A percentile compares a stretch with the other conserved stretches of the same genome.
Evolutionary conservation across 768 basidiomycete species (phyloP).

Genomic region (Kwoniella europaea): DNA sequence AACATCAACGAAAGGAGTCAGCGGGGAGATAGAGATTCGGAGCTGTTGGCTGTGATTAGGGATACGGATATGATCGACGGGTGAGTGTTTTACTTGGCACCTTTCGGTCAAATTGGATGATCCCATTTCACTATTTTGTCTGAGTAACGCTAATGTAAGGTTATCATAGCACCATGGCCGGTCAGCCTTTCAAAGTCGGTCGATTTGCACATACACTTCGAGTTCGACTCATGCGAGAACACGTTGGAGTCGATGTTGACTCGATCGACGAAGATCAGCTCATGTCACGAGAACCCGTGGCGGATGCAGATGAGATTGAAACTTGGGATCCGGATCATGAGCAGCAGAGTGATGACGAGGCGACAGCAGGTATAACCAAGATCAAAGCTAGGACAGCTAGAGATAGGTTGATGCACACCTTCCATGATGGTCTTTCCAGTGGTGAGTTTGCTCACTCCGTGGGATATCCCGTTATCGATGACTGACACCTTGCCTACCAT

Average conservation of each 20-base stretch:
- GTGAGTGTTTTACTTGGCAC: slow-evolving; percentile 60
- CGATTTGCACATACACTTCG: slow-evolving; percentile 94
- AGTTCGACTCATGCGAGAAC: slow-evolving; percentile 93
- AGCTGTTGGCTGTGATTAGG: slow-evolving; percentile 86
- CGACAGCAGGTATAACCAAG: slow-evolving; percentile 44
- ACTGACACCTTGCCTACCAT: not conserved
- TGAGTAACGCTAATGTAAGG: not conserved
- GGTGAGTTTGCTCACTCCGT: slow-evolving; percentile 41
- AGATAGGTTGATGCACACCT: slow-evolving; percentile 49
- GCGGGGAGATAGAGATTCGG: slow-evolving; percentile 94
- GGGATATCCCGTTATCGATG: not conserved
- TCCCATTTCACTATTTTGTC: not conserved
- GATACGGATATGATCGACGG: slow-evolving; percentile 97
- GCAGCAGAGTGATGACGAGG: slow-evolving; percentile 60
- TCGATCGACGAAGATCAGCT: slow-evolving; percentile 76
- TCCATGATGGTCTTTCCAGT: slow-evolving; percentile 42
- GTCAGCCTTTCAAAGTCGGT: slow-evolving; percentile 91
- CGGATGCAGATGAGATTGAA: slow-evolving; percentile 64
- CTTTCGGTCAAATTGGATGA: not conserved
- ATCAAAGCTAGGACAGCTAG: slow-evolving; percentile 51
- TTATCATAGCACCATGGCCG: slow-evolving; percentile 79
- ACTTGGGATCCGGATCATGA: slow-evolving; percentile 77
- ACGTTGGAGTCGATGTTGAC: slow-evolving; percentile 94
- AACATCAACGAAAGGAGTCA: slow-evolving; percentile 98
- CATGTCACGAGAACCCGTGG: slow-evolving; percentile 64